phyloP scores from a whole-genome alignment of 2,329 filamentous ascomycete genomes.

The Penicillium psychrosexuale region DNA sequence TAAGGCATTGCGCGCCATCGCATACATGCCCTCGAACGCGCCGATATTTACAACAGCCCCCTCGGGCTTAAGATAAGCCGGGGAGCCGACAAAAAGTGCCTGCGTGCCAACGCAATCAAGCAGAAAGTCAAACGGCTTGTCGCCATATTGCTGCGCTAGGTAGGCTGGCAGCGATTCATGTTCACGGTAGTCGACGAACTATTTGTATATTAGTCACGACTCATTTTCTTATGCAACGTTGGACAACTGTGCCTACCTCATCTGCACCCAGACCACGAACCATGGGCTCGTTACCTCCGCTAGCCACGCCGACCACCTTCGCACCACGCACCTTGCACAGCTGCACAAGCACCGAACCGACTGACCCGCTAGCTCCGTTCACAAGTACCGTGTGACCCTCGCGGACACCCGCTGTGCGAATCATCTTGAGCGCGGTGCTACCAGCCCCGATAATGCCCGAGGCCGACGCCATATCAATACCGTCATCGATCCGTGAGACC shows the following conservation, averaged over 20 bases:
- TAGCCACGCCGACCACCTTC: constrained; percentile 18
- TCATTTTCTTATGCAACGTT: background rate
- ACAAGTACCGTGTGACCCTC: constrained; percentile 17
- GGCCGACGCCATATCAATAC: constrained; percentile 15
- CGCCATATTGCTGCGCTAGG: constrained; percentile 11
- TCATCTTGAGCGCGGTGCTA: constrained; percentile 18
- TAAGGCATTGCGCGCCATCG: background rate
- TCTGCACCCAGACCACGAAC: constrained; percentile 18
- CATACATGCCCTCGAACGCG: background rate
- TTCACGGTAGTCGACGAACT: constrained; percentile 15
- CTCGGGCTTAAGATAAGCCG: constrained; percentile 12
- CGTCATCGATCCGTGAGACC: constrained; percentile 1
- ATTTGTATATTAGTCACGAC: background rate
- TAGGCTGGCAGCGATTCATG: constrained; percentile 10
- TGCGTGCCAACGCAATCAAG: constrained; percentile 21
- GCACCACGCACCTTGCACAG: constrained; percentile 17
- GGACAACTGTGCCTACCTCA: constrained; percentile 7
- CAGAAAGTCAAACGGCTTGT: constrained; percentile 18
- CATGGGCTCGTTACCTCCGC: constrained; percentile 18
- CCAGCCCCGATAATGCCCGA: constrained; percentile 14
- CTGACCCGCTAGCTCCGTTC: constrained; percentile 21
- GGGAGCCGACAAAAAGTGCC: constrained; percentile 17
- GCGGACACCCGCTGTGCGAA: constrained; percentile 15
- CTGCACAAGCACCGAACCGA: constrained; percentile 18
- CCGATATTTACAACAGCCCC: constrained; percentile 14